Percentiles rank a stretch among this genome's conserved stretches.
Evolutionary conservation across 208 protist species (phyloP).

Genomic region (Acanthamoeba sp.): DNA sequence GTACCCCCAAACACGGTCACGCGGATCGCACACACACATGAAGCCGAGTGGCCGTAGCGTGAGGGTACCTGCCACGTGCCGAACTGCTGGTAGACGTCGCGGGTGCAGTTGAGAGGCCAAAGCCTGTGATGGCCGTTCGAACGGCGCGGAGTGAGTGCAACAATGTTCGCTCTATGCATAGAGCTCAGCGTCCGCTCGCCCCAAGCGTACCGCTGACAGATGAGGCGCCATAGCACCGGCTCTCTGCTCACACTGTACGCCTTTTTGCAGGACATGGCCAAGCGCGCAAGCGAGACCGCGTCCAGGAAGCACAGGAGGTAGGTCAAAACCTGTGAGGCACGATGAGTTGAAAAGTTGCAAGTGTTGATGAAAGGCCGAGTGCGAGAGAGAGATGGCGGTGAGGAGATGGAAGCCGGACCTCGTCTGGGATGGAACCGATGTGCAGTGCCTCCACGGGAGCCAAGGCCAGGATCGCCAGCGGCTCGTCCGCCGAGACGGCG

Average conservation of each 20-base stretch:
- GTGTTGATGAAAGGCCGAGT: neutral
- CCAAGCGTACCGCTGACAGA: conserved; percentile 25
- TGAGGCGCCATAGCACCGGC: conserved; percentile 14
- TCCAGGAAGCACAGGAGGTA: conserved; percentile 22
- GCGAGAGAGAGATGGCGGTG: neutral
- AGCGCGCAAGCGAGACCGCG: neutral
- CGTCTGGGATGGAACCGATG: neutral
- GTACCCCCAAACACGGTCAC: too few species aligned
- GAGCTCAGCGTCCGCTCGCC: neutral
- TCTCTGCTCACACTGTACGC: conserved; percentile 13
- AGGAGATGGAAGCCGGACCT: neutral
- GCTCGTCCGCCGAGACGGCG: neutral
- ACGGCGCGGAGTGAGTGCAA: too few species aligned
- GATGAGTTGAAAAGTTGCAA: neutral
- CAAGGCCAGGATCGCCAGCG: neutral
- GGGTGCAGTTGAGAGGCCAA: neutral
- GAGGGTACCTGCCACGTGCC: conserved; percentile 4
- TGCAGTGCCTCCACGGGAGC: neutral
- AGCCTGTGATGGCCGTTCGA: too few species aligned
- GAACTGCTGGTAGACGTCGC: conserved; percentile 12
- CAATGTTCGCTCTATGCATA: too few species aligned
- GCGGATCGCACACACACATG: too few species aligned
- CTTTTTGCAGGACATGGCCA: conserved; percentile 10
- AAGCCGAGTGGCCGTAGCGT: neutral
- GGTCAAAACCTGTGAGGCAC: neutral